Evolutionary conservation across 129 eudicot species (phyloP).

Genomic region (Logfia minima): DNA sequence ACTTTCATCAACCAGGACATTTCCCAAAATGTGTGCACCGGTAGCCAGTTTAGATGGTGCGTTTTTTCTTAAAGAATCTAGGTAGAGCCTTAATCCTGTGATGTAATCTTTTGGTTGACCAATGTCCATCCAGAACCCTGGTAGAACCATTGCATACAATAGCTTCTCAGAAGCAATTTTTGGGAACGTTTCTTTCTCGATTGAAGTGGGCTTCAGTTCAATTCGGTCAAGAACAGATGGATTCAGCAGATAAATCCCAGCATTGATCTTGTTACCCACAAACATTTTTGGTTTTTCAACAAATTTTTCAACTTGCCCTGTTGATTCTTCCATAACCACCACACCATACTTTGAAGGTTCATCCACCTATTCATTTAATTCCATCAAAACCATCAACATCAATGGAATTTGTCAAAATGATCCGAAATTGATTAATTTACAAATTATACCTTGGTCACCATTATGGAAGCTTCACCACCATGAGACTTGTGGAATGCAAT

Average conservation of each 20-base stretch:
- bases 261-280: constrained; percentile 93
- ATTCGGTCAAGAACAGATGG: constrained; percentile 81
- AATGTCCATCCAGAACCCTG: constrained; percentile 97
- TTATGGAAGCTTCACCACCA: constrained; percentile 88
- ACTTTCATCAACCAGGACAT: constrained; percentile 77
- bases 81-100: constrained; percentile 73
- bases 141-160: constrained; percentile 86
- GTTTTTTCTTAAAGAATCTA: constrained; percentile 72
- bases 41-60: constrained; percentile 55
- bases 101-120: constrained; percentile 94
- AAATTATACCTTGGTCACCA: constrained; percentile 77
- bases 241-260: constrained; percentile 78
- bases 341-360: constrained; percentile 96
- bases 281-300: constrained; percentile 87
- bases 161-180: constrained; percentile 69
- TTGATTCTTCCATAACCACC: constrained; percentile 78
- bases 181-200: constrained; percentile 86
- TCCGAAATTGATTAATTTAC: neutral
- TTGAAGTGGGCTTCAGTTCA: constrained; percentile 79
- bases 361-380: constrained; percentile 58
- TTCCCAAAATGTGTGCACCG: constrained; percentile 75
- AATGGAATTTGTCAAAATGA: neutral
- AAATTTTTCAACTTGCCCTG: constrained; percentile 77
- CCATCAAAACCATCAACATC: neutral
- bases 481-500: constrained; percentile 75